Base-by-base conservation (phyloP, 2,329 filamentous ascomycete species). In the Ceratocystiopsis sp. region DNA sequence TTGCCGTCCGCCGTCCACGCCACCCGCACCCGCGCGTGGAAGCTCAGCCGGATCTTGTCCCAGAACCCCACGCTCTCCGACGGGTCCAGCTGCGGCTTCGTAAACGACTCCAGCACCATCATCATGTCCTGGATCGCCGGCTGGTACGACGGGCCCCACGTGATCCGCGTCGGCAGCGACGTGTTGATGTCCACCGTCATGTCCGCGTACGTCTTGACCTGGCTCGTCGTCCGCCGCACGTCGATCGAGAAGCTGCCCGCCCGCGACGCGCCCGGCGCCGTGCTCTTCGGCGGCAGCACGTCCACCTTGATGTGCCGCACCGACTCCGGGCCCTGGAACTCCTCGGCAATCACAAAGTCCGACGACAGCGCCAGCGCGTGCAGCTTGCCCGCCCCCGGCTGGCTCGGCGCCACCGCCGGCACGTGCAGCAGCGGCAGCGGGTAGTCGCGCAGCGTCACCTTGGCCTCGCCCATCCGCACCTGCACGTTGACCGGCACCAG, bases 81-180 rank as follows among this genome's bases (percentile, higher is more conserved):
- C 1, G 84, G 81, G 58, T 98, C 93, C 25, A 95, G 69, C 49
- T 89, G 87, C 9, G 89, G 85, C 57, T 98, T 98, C 1, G 89
- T 95, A 58, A 98, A 96, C 3, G 84, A 89, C 61, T 98, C 91
- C 48, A 98, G 83, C 21, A 87, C 87, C 73, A 96, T 95, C 91
- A 98, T 98, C 82, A 96, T 94, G 56, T 98, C 93, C 59, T 98
- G 91, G 40, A 98, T 89, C 2, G 89, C 89, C 25, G 93, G 91
- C 55, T 98, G 93, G 55, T 96, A 98, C 2, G 87, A 94, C 38
- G 91, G 87, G 9, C 87, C 87, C 93, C 91, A 98, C 0, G 89
- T 95, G 42, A 98, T 89, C 38, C 84, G 78, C 0, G 91, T 98
- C 2, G 93, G 84, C 46, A 89, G 75, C 43, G 80, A 82, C 2